These are phyloP conservation scores for Arthrobotrys entomopaga DNA, from an alignment of 2,329 filamentous ascomycete species.

Conservation along the genomic window DNA sequence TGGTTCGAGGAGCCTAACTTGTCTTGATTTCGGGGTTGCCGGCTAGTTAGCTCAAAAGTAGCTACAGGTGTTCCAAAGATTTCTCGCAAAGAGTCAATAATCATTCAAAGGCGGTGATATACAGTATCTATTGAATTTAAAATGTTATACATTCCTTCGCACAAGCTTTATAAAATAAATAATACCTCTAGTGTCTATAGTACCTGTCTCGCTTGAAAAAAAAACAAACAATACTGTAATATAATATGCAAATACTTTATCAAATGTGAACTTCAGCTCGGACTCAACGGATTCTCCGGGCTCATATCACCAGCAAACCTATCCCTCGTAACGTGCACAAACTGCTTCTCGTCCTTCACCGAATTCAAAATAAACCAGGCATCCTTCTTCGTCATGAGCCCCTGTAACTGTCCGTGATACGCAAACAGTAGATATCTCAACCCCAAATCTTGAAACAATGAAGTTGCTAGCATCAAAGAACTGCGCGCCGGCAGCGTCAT, in stretches of 20 bases:
- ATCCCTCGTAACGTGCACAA: slow-evolving; percentile 62
- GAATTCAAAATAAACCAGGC: slow-evolving; percentile 92
- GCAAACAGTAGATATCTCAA: slow-evolving; percentile 88
- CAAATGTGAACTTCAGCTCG: slow-evolving; percentile 8
- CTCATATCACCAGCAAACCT: slow-evolving; percentile 34
- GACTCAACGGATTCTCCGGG: slow-evolving; percentile 7
- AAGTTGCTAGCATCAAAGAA: slow-evolving; percentile 83
- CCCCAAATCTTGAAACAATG: slow-evolving; percentile 94
- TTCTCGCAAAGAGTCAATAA: too few species aligned
- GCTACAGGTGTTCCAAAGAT: too few species aligned
- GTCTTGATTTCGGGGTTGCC: too few species aligned
- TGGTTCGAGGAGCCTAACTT: background rate
- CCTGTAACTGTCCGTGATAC: slow-evolving; percentile 82
- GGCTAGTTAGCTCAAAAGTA: too few species aligned
- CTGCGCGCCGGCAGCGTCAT: slow-evolving; percentile 83
- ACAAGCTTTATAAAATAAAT: too few species aligned
- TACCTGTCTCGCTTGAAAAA: background rate
- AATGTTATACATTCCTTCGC: too few species aligned
- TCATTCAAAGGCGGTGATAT: too few species aligned
- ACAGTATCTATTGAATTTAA: too few species aligned
- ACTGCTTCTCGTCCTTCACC: slow-evolving; percentile 69
- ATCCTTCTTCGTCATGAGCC: slow-evolving; percentile 95
- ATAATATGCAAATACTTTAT: background rate
- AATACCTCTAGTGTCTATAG: too few species aligned
- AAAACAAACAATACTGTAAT: background rate